phyloP scores from a whole-genome alignment of 2,329 filamentous ascomycete species.

The Cryoendolithus antarcticus region DNA sequence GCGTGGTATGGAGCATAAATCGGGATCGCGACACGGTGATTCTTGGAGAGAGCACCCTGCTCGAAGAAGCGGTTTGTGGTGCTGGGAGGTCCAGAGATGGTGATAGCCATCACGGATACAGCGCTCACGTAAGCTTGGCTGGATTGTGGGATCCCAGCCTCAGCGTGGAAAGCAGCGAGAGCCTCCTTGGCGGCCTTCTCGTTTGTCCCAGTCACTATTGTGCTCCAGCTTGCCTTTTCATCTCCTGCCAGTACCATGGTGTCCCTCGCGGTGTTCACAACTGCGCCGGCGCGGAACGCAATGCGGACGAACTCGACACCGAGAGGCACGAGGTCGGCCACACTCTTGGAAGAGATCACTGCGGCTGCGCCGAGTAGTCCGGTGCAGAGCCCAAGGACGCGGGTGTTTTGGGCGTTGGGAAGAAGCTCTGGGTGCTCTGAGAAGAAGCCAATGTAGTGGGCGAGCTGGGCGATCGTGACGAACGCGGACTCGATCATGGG shows the following conservation, averaged over 20 bases:
- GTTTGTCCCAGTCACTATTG: conserved; percentile 46
- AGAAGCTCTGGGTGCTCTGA: conserved; percentile 42
- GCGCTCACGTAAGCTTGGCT: conserved; percentile 47
- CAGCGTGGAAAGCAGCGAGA: conserved; percentile 45
- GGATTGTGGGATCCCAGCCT: conserved; percentile 38
- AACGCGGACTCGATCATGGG: conserved; percentile 53
- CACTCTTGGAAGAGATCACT: conserved; percentile 49
- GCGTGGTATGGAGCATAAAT: conserved; percentile 50
- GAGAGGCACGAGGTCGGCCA: conserved; percentile 49
- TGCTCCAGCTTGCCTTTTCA: conserved; percentile 53
- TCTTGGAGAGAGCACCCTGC: conserved; percentile 34
- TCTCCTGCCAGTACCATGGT: conserved; percentile 41
- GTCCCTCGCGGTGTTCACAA: conserved; percentile 30
- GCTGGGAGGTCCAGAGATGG: conserved; percentile 46
- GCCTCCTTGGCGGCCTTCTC: conserved; percentile 39
- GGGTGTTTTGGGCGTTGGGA: conserved; percentile 35
- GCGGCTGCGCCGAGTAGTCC: conserved; percentile 59
- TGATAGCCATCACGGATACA: conserved; percentile 46
- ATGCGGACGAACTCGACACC: conserved; percentile 53
- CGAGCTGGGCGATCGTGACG: conserved; percentile 52
- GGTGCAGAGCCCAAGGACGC: conserved; percentile 54
- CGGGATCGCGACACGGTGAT: conserved; percentile 40
- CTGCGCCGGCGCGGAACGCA: conserved; percentile 50
- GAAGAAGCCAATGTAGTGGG: conserved; percentile 55
- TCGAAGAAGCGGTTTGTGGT: conserved; percentile 42